Evolutionary conservation across 345 rosid species (phyloP), one percentile per base, ranked within the genome.

Genomic region (Tarenaya hassleriana): DNA sequence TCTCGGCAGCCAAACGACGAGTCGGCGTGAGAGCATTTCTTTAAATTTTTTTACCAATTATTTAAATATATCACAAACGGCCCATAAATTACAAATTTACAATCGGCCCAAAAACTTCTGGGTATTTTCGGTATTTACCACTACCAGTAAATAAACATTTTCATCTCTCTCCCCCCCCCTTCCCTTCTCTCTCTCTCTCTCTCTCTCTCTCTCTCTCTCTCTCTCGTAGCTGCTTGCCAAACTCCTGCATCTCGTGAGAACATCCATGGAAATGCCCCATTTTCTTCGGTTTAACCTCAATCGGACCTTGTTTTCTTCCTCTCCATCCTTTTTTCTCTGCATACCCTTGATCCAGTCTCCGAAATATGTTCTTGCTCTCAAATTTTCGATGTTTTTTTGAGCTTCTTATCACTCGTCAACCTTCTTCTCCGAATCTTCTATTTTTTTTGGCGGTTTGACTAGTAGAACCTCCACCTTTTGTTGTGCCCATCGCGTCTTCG

Each of bases 401-500:
- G 72, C 61, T 67, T 58, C 37, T 52, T 31, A n/a, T 18, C 40
- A 35, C 40, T 7, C 40, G 40, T 35, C 40, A n/a, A 35, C 50
- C 3, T 3, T 10, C 17, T 18, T 62, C 24, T 20, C 1, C 10
- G 39, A 41, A 33, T 29, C 48, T 55, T 34, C 41, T 16, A 38
- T 62, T 55, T 42, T 34, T 2, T 37, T 31, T 45, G 29, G 7
- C 21, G 43, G 12, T 15, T 42, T 31, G 35, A 38, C 7, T 27
- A 29, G 43, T 66, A 34, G 5, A 41, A 35, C 10, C 46, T 16
- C 29, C 29, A 2, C 5, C 29, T 24, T 2, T 2, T 24, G 29
- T 24, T 24, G 58, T 79, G 76, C 76, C 76, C 76, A 60, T 68
- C 58, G 63, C 52, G 16, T 71, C 21, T 72, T 54, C 68, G 67